Percentiles rank a stretch among this genome's conserved stretches.
phyloP scores from a whole-genome alignment of 2,329 filamentous ascomycete genomes.

The Ampelomyces quisqualis region DNA sequence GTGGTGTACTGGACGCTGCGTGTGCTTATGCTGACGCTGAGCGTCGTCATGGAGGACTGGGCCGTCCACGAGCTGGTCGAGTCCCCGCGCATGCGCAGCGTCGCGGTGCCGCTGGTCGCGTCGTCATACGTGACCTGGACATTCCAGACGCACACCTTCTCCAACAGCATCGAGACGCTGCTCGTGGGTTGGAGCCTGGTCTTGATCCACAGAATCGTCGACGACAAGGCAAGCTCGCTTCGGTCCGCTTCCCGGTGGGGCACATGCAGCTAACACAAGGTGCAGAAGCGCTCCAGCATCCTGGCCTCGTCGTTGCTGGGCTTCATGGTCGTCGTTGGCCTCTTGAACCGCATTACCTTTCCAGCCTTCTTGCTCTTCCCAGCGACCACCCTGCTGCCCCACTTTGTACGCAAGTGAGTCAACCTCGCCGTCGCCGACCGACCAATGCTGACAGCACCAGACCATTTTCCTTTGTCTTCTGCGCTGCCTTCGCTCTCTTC shows the following conservation, averaged over 20 bases:
- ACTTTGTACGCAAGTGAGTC: slow-evolving; percentile 76
- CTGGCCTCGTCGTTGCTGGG: slow-evolving; percentile 77
- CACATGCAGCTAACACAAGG: slow-evolving; percentile 35
- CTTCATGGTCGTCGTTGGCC: slow-evolving; percentile 76
- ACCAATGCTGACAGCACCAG: slow-evolving; percentile 37
- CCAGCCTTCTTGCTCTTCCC: slow-evolving; percentile 88
- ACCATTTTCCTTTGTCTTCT: slow-evolving; percentile 60
- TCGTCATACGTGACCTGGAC: slow-evolving; percentile 99
- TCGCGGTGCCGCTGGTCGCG: slow-evolving; percentile 80
- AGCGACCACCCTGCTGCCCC: slow-evolving; percentile 76
- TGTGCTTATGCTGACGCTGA: slow-evolving; percentile 87
- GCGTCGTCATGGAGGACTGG: slow-evolving; percentile 98
- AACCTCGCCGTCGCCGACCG: background rate
- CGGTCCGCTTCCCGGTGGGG: slow-evolving; percentile 28
- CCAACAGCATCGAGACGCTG: slow-evolving; percentile 93
- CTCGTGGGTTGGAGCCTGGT: slow-evolving; percentile 92
- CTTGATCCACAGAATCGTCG: slow-evolving; percentile 80
- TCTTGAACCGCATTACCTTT: slow-evolving; percentile 97
- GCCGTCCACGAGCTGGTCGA: slow-evolving; percentile 88
- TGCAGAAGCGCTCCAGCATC: slow-evolving; percentile 71
- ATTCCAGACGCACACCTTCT: slow-evolving; percentile 97
- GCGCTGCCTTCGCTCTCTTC: slow-evolving; percentile 64
- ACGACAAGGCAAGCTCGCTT: slow-evolving; percentile 64
- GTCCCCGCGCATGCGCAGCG: slow-evolving; percentile 66
- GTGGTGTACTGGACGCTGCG: slow-evolving; percentile 88